Conservation (phyloP, 352 stramenopile species). For the Pythium scleroteichum region DNA sequence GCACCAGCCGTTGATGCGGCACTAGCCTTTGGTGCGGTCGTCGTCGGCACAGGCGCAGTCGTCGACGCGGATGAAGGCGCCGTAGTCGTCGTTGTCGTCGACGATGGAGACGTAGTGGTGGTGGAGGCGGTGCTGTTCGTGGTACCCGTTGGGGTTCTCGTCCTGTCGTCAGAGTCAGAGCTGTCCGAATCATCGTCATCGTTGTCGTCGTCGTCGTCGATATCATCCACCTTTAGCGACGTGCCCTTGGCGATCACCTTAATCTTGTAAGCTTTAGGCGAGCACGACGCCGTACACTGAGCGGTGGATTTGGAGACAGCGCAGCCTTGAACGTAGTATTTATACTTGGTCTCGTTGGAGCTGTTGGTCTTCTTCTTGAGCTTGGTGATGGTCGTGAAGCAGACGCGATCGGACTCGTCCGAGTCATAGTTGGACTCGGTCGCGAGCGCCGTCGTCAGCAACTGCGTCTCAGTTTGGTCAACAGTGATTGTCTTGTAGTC, state of each 20-base stretch:
- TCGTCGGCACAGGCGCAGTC: background rate
- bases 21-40: background rate
- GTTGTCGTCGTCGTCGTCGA: background rate
- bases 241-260: background rate
- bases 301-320: background rate
- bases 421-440: background rate
- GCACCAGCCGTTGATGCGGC: too few species aligned
- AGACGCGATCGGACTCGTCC: background rate
- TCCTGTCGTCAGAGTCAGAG: background rate
- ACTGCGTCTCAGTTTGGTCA: background rate
- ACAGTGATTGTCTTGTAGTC: background rate
- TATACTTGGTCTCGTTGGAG: background rate
- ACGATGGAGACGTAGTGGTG: background rate
- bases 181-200: background rate
- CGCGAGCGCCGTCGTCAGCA: background rate
- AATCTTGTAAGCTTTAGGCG: background rate
- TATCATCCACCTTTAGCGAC: background rate
- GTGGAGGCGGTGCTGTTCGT: background rate
- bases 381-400: background rate
- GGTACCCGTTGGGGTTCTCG: background rate
- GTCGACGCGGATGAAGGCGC: too few species aligned
- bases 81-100: background rate
- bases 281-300: background rate
- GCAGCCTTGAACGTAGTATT: background rate
- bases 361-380: background rate